Conservation (phyloP, 163 green algal genomes). For the Scenedesmus sp. region DNA sequence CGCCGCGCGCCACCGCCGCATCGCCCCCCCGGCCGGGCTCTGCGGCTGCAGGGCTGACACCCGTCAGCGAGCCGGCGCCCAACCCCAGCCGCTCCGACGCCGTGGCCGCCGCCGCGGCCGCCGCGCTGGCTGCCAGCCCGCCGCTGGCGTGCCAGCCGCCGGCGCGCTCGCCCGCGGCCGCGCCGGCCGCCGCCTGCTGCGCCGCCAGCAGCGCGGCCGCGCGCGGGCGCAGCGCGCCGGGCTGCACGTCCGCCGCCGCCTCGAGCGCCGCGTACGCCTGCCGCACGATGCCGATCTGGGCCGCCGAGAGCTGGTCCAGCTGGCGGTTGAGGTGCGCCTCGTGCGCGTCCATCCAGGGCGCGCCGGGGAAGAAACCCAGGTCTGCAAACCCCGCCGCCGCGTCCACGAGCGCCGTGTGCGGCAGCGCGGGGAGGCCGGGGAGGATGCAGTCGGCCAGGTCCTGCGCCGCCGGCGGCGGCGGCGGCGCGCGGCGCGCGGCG, state of each 20-base stretch:
- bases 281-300: constrained; percentile 11
- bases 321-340: constrained; percentile 26
- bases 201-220: not conserved
- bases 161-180: too few relatives aligned
- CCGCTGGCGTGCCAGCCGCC: not conserved
- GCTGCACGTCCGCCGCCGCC: not conserved
- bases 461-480: not conserved
- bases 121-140: not conserved
- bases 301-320: constrained; percentile 1
- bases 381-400: constrained; percentile 20
- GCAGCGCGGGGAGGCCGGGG: constrained; percentile 15
- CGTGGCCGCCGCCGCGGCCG: not conserved
- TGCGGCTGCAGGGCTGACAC: constrained; percentile 2
- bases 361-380: constrained; percentile 39
- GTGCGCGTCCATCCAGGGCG: constrained; percentile 40
- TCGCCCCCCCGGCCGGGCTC: too few relatives aligned
- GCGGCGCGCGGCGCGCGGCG: not conserved
- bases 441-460: constrained; percentile 13
- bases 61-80: not conserved
- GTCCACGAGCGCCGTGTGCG: constrained; percentile 12
- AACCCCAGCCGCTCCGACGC: not conserved
- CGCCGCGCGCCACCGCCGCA: not conserved
- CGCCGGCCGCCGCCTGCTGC: constrained; percentile 20
- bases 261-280: constrained; percentile 31
- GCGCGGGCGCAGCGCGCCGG: not conserved